These are phyloP conservation scores for Phanerodontia chrysosporium DNA, from an alignment of 768 basidiomycete species.

Conservation along the genomic window DNA sequence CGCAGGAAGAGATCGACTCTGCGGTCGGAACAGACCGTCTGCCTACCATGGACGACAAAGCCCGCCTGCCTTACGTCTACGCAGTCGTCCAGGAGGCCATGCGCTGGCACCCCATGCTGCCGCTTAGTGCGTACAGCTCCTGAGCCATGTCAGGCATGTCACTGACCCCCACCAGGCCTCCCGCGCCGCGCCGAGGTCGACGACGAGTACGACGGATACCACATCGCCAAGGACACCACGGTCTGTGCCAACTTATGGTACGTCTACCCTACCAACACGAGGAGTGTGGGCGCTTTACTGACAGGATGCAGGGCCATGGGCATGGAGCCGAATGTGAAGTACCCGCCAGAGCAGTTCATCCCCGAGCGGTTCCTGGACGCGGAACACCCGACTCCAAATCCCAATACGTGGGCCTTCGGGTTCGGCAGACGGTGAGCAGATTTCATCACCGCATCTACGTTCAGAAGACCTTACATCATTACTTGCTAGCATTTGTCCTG, in stretches of 20 bases:
- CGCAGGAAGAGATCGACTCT: slow-evolving; percentile 25
- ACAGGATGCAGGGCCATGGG: slow-evolving; percentile 4
- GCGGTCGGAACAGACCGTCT: slow-evolving; percentile 23
- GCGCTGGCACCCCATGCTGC: slow-evolving; percentile 22
- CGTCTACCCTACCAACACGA: neutral
- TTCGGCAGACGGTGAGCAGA: slow-evolving; percentile 21
- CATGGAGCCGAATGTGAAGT: slow-evolving; percentile 19
- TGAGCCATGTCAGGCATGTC: neutral
- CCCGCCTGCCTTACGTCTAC: slow-evolving; percentile 24
- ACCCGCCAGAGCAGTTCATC: slow-evolving; percentile 22
- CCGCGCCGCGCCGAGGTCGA: slow-evolving; percentile 55
- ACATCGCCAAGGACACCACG: slow-evolving; percentile 56
- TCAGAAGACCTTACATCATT: too few relatives aligned
- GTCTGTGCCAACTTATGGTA: slow-evolving; percentile 44
- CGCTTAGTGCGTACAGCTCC: slow-evolving; percentile 1
- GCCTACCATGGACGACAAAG: slow-evolving; percentile 19
- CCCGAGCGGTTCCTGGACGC: slow-evolving; percentile 23
- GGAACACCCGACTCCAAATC: slow-evolving; percentile 12
- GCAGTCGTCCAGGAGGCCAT: slow-evolving; percentile 29
- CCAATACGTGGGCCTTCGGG: slow-evolving; percentile 18
- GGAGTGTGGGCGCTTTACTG: neutral
- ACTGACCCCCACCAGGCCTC: slow-evolving; percentile 34
- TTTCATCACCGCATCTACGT: too few relatives aligned
- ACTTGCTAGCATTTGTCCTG: slow-evolving; percentile 9
- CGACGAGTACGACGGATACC: slow-evolving; percentile 49